Percentiles rank a stretch among this genome's conserved stretches.
These are phyloP conservation scores for Klebsormidium nitens DNA, from an alignment of 139 green algal genomes.

Conservation along the genomic window DNA sequence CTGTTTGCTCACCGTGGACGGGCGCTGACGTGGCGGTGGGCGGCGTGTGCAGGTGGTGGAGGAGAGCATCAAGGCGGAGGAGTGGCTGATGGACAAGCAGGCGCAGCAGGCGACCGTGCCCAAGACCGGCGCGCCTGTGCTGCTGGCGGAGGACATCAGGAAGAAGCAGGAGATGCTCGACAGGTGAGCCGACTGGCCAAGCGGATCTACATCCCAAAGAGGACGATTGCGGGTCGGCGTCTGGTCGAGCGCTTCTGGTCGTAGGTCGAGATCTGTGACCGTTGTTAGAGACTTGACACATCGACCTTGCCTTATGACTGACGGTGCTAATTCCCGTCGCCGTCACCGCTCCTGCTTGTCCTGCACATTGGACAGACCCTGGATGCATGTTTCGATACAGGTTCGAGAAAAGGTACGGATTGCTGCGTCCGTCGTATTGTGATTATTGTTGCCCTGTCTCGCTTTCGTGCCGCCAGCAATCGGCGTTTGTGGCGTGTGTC, in stretches of 20 bases:
- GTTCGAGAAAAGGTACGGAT: too few relatives aligned
- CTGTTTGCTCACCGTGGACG: not conserved
- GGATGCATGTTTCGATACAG: constrained; percentile 33
- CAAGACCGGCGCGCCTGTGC: constrained; percentile 61
- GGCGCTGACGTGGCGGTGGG: not conserved
- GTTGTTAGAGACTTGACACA: constrained; percentile 39
- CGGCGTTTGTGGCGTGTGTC: constrained; percentile 31
- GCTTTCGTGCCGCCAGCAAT: too few relatives aligned
- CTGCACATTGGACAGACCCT: not conserved
- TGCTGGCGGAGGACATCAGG: constrained; percentile 72
- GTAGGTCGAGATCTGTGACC: constrained; percentile 3
- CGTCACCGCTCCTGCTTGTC: not conserved
- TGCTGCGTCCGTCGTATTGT: too few relatives aligned
- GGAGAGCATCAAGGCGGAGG: constrained; percentile 67
- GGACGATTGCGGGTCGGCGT: too few relatives aligned
- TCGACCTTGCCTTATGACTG: constrained; percentile 10
- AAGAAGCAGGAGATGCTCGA: constrained; percentile 83
- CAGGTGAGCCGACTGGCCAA: not conserved
- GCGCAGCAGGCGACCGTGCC: constrained; percentile 49
- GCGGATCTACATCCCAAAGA: too few relatives aligned
- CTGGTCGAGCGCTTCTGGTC: not conserved
- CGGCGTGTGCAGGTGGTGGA: constrained; percentile 48
- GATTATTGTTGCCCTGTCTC: too few relatives aligned
- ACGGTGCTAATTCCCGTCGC: not conserved
- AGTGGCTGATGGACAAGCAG: constrained; percentile 81